These are phyloP conservation scores for Fusarium sp. DNA, from an alignment of 2,329 filamentous ascomycete genomes.

Conservation along the genomic window DNA sequence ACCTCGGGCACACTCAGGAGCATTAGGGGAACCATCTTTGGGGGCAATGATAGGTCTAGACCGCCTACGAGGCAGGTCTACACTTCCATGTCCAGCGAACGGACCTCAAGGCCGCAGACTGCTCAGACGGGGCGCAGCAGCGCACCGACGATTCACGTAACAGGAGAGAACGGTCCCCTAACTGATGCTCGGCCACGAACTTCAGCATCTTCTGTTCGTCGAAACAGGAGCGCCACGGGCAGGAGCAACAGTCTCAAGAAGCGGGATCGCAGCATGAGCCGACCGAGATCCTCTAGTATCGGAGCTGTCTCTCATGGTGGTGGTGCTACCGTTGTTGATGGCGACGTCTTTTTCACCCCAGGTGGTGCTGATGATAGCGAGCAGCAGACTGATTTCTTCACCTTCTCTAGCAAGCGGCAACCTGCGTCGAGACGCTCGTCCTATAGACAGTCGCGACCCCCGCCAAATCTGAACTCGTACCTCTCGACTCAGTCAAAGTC, in stretches of 20 bases:
- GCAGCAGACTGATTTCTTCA: constrained; percentile 59
- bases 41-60: constrained; percentile 63
- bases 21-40: constrained; percentile 82
- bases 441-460: constrained; percentile 56
- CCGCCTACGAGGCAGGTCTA: constrained; percentile 57
- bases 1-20: constrained; percentile 79
- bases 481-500: constrained; percentile 55
- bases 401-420: constrained; percentile 55
- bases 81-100: constrained; percentile 51
- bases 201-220: constrained; percentile 47
- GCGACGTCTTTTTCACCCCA: constrained; percentile 64
- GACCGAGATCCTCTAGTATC: constrained; percentile 58
- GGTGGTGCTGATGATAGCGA: constrained; percentile 51
- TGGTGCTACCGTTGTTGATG: constrained; percentile 58
- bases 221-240: constrained; percentile 59
- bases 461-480: constrained; percentile 60
- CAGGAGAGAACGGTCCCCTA: constrained; percentile 67
- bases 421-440: constrained; percentile 54
- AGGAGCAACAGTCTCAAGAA: constrained; percentile 66
- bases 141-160: constrained; percentile 82
- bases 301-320: constrained; percentile 52
- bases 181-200: constrained; percentile 49
- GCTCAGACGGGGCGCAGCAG: constrained; percentile 56
- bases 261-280: constrained; percentile 62
- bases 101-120: constrained; percentile 52